Evolutionary conservation across 441 rosid genomes (phyloP).

Genomic region (Adansonia gregorii): DNA sequence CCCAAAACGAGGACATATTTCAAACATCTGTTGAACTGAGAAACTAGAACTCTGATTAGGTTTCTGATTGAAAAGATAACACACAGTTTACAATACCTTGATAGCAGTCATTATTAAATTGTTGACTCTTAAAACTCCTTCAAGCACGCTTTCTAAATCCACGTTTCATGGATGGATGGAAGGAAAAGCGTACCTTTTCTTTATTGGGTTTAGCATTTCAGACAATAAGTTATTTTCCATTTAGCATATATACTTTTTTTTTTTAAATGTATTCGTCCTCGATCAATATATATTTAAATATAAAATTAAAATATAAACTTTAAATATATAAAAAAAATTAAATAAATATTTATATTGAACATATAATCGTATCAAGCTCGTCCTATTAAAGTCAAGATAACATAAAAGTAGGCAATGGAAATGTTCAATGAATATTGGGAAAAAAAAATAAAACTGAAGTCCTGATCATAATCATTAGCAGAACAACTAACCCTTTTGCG

Average conservation of each 20-base stretch:
- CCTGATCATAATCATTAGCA: conserved; percentile 36
- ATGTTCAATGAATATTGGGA: conserved; percentile 39
- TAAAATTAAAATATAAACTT: no score
- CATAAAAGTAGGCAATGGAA: conserved; percentile 19
- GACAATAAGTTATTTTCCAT: background rate
- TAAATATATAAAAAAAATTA: no score
- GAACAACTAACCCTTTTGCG: conserved; percentile 18
- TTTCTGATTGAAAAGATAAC: background rate
- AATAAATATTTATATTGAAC: no score
- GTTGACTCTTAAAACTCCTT: conserved; percentile 5
- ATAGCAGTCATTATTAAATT: conserved; percentile 6
- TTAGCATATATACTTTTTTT: background rate
- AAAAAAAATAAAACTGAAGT: conserved; percentile 18
- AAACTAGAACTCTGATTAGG: background rate
- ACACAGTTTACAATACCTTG: background rate
- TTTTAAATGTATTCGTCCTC: no score
- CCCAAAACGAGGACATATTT: background rate
- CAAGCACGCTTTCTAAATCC: conserved; percentile 30
- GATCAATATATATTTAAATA: no score
- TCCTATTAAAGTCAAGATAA: no score
- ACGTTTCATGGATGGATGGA: conserved; percentile 29
- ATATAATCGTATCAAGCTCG: no score
- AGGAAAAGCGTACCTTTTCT: conserved; percentile 22
- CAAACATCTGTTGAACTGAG: conserved; percentile 6
- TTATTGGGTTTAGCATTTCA: background rate